phyloP scores from a whole-genome alignment of 306 rosid species.

The Prunus mume region DNA sequence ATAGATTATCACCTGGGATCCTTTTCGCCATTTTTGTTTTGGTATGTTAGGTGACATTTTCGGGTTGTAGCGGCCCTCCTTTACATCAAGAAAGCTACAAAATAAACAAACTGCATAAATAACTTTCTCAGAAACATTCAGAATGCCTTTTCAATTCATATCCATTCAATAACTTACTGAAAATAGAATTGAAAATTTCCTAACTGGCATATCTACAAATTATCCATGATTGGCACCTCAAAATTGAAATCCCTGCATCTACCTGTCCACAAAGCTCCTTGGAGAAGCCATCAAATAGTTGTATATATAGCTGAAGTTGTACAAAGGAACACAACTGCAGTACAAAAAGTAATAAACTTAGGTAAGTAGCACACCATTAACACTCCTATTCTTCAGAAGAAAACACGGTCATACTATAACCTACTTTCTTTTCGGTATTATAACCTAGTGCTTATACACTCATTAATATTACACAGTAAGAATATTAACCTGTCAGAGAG shows the following conservation, averaged over 20 bases:
- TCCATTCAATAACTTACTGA: too few species aligned
- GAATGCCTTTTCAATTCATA: not conserved
- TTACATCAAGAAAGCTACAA: constrained; percentile 88
- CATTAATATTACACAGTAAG: not conserved
- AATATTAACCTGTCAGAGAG: constrained; percentile 82
- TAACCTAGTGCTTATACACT: constrained; percentile 1
- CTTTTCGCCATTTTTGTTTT: constrained; percentile 91
- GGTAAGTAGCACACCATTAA: not conserved
- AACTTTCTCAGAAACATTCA: constrained; percentile 18
- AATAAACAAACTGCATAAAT: constrained; percentile 20
- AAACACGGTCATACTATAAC: not conserved
- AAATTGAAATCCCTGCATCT: constrained; percentile 50
- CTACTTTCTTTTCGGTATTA: not conserved
- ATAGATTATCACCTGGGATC: constrained; percentile 78
- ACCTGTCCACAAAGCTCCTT: constrained; percentile 97
- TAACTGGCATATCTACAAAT: constrained; percentile 25
- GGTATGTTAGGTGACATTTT: constrained; percentile 88
- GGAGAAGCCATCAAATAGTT: constrained; percentile 77
- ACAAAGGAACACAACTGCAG: constrained; percentile 93
- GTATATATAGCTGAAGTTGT: constrained; percentile 85
- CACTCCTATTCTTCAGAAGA: constrained; percentile 9
- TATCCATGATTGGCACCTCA: constrained; percentile 56
- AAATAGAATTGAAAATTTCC: not conserved
- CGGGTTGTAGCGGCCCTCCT: constrained; percentile 90
- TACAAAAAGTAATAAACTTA: constrained; percentile 32